These are phyloP conservation scores for Wilcoxina mikolae DNA, from an alignment of 495 filamentous ascomycete genomes.

Conservation along the genomic window DNA sequence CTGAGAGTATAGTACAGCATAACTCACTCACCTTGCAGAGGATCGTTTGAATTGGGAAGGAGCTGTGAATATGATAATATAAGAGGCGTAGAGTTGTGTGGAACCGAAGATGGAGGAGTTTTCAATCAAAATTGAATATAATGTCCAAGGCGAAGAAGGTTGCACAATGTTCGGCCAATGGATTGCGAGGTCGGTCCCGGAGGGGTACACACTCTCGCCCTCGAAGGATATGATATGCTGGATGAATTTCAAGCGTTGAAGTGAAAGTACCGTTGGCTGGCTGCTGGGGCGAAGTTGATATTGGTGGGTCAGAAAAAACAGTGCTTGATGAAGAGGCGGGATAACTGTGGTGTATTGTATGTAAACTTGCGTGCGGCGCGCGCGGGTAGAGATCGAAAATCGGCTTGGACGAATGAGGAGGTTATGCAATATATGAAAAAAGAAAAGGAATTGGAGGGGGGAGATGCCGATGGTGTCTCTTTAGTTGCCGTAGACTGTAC, in stretches of 20 bases:
- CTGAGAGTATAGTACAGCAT: not conserved
- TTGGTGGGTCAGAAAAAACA: not conserved
- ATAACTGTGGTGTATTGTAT: not conserved
- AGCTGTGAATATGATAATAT: no score
- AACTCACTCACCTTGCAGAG: conserved; percentile 7
- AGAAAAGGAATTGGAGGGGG: not conserved
- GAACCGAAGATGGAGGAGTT: no score
- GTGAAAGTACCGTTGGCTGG: not conserved
- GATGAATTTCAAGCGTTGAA: no score
- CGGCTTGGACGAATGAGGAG: not conserved
- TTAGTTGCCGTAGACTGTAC: not conserved
- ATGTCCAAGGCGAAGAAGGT: no score
- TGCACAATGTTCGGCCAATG: no score
- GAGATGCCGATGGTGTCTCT: not conserved
- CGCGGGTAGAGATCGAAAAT: not conserved
- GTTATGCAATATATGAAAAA: not conserved
- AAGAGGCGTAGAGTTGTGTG: no score
- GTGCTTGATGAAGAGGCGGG: not conserved
- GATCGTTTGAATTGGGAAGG: conserved; percentile 23
- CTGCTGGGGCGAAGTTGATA: not conserved
- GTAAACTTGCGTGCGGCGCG: not conserved
- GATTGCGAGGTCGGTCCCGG: no score
- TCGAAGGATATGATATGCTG: no score
- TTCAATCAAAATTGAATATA: no score
- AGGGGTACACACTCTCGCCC: no score